phyloP scores from a whole-genome alignment of 1,139 yeast genomes.

The Yamadazyma aaseri region DNA sequence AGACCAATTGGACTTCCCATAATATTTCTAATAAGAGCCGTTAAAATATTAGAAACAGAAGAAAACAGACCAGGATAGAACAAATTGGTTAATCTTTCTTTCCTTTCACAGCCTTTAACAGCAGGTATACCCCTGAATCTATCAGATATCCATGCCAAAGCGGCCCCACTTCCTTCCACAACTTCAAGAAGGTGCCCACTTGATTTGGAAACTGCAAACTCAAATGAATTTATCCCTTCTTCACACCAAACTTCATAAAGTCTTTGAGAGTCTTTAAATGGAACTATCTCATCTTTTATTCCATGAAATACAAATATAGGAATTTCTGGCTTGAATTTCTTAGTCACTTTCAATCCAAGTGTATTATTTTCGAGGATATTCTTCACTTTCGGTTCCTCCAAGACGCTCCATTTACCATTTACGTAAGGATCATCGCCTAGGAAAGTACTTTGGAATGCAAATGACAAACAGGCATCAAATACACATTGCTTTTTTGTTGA shows the following conservation, averaged over 20 bases:
- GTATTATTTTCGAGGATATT: constrained; percentile 20
- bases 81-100: constrained; percentile 22
- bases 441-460: constrained; percentile 16
- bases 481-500: constrained; percentile 16
- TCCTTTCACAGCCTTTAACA: constrained; percentile 27
- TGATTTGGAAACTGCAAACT: constrained; percentile 23
- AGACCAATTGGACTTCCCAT: constrained; percentile 14
- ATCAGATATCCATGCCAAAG: constrained; percentile 24
- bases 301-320: constrained; percentile 38
- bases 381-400: constrained; percentile 5
- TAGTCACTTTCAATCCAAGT: constrained; percentile 14
- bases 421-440: constrained; percentile 17
- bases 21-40: constrained; percentile 8
- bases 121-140: constrained; percentile 21
- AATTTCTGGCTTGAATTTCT: constrained; percentile 23
- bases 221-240: constrained; percentile 27
- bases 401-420: constrained; percentile 16
- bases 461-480: constrained; percentile 8
- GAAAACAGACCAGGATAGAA: constrained; percentile 22
- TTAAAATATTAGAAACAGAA: constrained; percentile 6
- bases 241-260: constrained; percentile 32
- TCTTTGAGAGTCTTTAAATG: constrained; percentile 23
- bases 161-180: constrained; percentile 29
- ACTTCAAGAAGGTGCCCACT: constrained; percentile 29
- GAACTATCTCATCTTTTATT: constrained; percentile 27